phyloP scores from a whole-genome alignment of 139 green algal genomes.

The Chlorella sp. region DNA sequence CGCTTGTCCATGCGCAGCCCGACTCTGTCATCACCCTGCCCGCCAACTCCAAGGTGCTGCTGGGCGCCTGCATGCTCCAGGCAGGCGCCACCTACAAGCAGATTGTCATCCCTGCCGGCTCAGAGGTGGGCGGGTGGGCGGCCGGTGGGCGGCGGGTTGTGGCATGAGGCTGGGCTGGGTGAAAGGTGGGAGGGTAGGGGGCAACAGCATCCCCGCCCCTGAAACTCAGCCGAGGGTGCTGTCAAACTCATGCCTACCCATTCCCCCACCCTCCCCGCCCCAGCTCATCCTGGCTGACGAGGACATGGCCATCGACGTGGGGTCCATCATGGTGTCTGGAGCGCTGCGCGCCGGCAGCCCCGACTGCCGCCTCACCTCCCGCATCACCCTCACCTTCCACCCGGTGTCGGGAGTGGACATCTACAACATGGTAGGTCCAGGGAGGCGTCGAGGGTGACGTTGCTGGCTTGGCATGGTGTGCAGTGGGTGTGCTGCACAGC shows the following conservation, averaged over 20 bases:
- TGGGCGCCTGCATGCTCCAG: conserved; percentile 31
- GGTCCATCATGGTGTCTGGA: conserved; percentile 22
- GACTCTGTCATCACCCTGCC: conserved; percentile 30
- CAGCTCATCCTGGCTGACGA: conserved; percentile 42
- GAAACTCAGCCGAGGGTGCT: too few relatives aligned
- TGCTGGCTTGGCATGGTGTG: too few relatives aligned
- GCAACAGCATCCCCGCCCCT: too few relatives aligned
- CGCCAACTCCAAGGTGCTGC: conserved; percentile 34
- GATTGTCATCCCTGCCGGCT: conserved; percentile 26
- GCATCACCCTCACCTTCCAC: conserved; percentile 37
- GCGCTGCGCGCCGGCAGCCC: conserved; percentile 29
- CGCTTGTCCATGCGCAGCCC: neutral
- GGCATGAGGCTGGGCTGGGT: too few relatives aligned
- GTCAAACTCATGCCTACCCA: too few relatives aligned
- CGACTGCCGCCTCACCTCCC: conserved; percentile 36
- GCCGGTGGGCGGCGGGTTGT: too few relatives aligned
- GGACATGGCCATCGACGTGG: conserved; percentile 29
- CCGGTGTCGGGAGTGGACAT: conserved; percentile 6
- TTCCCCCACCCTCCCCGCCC: neutral
- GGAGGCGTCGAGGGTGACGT: too few relatives aligned
- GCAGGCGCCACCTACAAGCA: neutral
- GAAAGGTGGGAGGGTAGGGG: too few relatives aligned
- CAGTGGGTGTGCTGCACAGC: too few relatives aligned
- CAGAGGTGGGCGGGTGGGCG: conserved; percentile 15
- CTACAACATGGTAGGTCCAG: conserved; percentile 25